Evolutionary conservation across 2,329 filamentous ascomycete genomes (phyloP).

Genomic region (Hypoxylon sp.): DNA sequence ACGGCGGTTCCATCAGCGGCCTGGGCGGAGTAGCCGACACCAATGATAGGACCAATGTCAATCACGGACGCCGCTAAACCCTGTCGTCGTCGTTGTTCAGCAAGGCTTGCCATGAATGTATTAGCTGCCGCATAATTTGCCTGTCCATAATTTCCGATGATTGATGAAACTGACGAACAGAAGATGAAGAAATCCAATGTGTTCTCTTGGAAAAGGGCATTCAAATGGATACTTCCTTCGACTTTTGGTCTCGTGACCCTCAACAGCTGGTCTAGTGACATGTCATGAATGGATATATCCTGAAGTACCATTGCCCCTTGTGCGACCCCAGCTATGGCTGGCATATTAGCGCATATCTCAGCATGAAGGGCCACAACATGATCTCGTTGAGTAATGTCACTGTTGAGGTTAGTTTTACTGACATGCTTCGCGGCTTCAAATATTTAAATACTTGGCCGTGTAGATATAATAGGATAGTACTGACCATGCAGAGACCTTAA

Average conservation of each 20-base stretch:
- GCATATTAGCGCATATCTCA: too few relatives aligned
- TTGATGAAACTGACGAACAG: slow-evolving; percentile 56
- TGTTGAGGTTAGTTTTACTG: too few relatives aligned
- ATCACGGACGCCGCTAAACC: slow-evolving; percentile 49
- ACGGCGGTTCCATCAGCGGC: too few relatives aligned
- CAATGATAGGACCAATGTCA: slow-evolving; percentile 48
- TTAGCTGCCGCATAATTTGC: slow-evolving; percentile 58
- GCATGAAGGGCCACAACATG: too few relatives aligned
- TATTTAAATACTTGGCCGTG: too few relatives aligned
- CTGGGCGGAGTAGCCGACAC: slow-evolving; percentile 42
- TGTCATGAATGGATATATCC: too few relatives aligned
- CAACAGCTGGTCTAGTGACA: too few relatives aligned
- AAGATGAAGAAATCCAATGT: slow-evolving; percentile 60
- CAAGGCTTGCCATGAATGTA: slow-evolving; percentile 56
- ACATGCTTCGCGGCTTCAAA: too few relatives aligned
- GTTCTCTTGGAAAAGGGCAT: slow-evolving; percentile 51
- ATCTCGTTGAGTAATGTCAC: neutral
- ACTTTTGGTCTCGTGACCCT: slow-evolving; percentile 52
- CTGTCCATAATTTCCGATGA: slow-evolving; percentile 58
- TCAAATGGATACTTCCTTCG: slow-evolving; percentile 53
- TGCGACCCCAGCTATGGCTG: too few relatives aligned
- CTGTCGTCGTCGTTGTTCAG: slow-evolving; percentile 46
- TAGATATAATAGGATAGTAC: too few relatives aligned
- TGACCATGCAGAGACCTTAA: too few relatives aligned
- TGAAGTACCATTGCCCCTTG: too few relatives aligned